Percentiles rank a stretch among this genome's conserved stretches.
Conservation (phyloP, 768 basidiomycete genomes). For the Coprinopsis cinerea region DNA sequence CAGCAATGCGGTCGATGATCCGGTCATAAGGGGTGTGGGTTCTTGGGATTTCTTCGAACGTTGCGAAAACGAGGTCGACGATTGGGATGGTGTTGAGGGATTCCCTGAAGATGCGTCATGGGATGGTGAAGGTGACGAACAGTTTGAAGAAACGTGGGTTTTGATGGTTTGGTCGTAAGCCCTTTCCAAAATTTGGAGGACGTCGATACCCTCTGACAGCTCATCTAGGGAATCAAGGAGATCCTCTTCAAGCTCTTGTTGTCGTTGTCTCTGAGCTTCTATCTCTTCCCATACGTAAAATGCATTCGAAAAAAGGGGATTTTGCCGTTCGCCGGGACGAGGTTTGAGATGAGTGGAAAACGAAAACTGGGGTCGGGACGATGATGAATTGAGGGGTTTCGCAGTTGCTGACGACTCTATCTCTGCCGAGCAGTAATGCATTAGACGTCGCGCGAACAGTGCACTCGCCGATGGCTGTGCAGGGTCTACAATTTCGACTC, state of each 20-base stretch:
- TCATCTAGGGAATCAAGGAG: conserved; percentile 47
- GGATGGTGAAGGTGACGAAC: conserved; percentile 12
- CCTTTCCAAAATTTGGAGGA: conserved; percentile 61
- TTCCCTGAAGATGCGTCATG: conserved; percentile 5
- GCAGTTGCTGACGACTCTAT: conserved; percentile 25
- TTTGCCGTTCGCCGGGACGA: conserved; percentile 5
- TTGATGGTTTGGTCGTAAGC: conserved; percentile 64
- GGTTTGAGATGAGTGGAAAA: conserved; percentile 23
- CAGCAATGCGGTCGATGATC: conserved; percentile 64
- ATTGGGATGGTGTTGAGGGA: conserved; percentile 17
- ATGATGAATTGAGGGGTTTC: conserved; percentile 11
- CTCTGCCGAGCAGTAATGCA: conserved; percentile 79
- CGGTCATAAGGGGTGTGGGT: conserved; percentile 41
- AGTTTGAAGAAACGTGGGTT: conserved; percentile 51
- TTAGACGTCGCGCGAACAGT: conserved; percentile 70
- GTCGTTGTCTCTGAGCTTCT: conserved; percentile 2
- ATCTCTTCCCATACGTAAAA: conserved; percentile 12
- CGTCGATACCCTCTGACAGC: conserved; percentile 63
- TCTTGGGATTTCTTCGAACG: conserved; percentile 7
- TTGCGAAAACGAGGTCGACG: conserved; percentile 13
- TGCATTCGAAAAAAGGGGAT: conserved; percentile 10
- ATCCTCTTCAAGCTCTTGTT: conserved; percentile 18
- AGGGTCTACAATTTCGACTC: conserved; percentile 13
- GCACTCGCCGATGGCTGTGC: conserved; percentile 33
- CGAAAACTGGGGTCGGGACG: conserved; percentile 17